phyloP scores from a whole-genome alignment of 305 asterid species.

The Salvia sclarea region DNA sequence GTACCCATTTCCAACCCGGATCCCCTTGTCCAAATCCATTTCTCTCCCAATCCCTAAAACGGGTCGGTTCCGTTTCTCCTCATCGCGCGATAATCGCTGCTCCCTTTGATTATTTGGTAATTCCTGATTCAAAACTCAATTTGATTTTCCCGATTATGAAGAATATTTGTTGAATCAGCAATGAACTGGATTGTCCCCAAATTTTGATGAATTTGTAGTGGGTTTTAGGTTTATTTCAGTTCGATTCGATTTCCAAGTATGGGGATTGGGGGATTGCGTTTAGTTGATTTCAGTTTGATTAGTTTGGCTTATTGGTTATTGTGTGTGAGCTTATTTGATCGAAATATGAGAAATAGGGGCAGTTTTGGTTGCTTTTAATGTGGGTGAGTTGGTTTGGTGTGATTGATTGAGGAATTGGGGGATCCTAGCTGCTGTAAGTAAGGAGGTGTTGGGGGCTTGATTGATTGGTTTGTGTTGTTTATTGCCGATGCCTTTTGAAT shows the following conservation, averaged over 20 bases:
- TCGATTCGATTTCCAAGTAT: neutral
- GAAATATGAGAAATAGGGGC: conserved; percentile 13
- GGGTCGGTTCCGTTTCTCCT: conserved; percentile 21
- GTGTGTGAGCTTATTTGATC: conserved; percentile 2
- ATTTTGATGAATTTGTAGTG: neutral
- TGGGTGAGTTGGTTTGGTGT: conserved; percentile 7
- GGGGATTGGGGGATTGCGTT: neutral
- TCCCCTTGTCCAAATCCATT: conserved; percentile 19
- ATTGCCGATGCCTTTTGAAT: neutral
- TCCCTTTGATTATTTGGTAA: conserved; percentile 6
- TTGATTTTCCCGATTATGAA: conserved; percentile 25
- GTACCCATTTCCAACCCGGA: conserved; percentile 33
- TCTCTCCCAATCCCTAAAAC: neutral
- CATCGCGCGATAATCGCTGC: conserved; percentile 29
- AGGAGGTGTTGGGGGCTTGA: neutral
- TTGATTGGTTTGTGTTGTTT: neutral
- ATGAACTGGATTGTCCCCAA: conserved; percentile 20
- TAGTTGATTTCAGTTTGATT: conserved; percentile 25
- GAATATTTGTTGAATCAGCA: neutral
- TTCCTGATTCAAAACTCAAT: neutral
- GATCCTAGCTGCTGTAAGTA: neutral
- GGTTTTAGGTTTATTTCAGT: conserved; percentile 19
- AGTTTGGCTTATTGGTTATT: conserved; percentile 11
- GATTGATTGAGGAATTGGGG: conserved; percentile 5
- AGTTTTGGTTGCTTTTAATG: conserved; percentile 26